Evolutionary conservation across 2,329 filamentous ascomycete genomes (phyloP).

Genomic region (Cylindrodendrum hubeiense): DNA sequence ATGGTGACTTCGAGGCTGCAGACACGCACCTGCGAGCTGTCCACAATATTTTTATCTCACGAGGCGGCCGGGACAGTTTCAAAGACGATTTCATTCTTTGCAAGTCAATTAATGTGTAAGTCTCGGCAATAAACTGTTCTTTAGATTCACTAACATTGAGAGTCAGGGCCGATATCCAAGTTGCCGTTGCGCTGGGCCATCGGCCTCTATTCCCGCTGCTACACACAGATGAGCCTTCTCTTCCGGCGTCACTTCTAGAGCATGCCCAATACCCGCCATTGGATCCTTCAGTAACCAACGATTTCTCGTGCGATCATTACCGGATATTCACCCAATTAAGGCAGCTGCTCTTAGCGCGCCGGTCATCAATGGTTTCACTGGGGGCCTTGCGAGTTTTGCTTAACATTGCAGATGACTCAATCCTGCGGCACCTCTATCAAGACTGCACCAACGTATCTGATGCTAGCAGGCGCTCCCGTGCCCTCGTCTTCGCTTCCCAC

Average conservation of each 20-base stretch:
- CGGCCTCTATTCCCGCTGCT: background rate
- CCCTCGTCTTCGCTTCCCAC: slow-evolving; percentile 1
- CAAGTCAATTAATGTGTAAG: slow-evolving; percentile 20
- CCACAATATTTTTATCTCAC: slow-evolving; percentile 1
- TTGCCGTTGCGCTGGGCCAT: slow-evolving; percentile 4
- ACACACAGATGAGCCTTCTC: background rate
- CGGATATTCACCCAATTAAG: background rate
- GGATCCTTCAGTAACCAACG: background rate
- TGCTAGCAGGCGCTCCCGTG: background rate
- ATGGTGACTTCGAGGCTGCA: slow-evolving; percentile 10
- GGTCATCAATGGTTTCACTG: background rate
- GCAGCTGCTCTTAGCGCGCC: background rate
- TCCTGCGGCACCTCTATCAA: background rate
- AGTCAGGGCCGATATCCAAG: slow-evolving; percentile 9
- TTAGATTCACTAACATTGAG: background rate
- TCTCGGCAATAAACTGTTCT: background rate
- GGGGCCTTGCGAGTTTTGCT: background rate
- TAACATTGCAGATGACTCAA: background rate
- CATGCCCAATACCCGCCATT: background rate
- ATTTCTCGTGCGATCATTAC: background rate
- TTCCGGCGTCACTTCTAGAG: background rate
- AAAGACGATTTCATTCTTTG: background rate
- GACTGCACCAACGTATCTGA: background rate
- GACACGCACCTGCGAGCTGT: slow-evolving; percentile 4
- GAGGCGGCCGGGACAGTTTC: background rate